Base-by-base conservation (phyloP, 495 filamentous ascomycete species). In the Schizothecium vesticola region DNA sequence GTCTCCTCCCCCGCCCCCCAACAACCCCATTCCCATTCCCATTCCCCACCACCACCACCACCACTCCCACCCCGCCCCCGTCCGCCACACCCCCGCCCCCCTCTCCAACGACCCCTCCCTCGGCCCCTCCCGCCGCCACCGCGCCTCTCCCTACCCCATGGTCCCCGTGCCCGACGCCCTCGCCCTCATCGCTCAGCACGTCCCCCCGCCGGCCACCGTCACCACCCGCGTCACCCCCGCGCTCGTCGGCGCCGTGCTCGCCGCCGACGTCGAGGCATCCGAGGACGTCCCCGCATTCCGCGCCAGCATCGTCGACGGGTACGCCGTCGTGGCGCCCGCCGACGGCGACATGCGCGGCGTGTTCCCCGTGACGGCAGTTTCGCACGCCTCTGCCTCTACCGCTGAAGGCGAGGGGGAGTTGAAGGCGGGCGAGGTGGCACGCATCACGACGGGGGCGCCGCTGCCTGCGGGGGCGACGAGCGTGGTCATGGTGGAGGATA, bases 401-500 rank as follows among this genome's bases (percentile, higher is more conserved):
- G n/a, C n/a, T n/a, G n/a, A n/a, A n/a, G n/a, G n/a, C n/a, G n/a
- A n/a, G n/a, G n/a, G n/a, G n/a, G n/a, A n/a, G n/a, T n/a, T n/a
- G n/a, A n/a, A n/a, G n/a, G 82, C 83, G 57, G 94, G 94, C 0
- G 86, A 93, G 68, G 89, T 97, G 43, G 88, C 96, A 10, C 81
- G 95, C 29, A 97, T 98, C 69, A 98, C 95, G 1, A 99, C 95
- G 0, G 95, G 95, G 0, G 95, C 96, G 5, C 94, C 95, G 13
- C 81, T 99, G 2, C 95, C 96, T 4, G 87, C 88, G 0, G 92
- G 94, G 5, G 92, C 95, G 13, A 97, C 91, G 55, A 88, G 93
- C 3, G 94, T 98, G 19, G 90, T 97, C 23, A 99, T 98, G 96
- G 95, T 98, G 3, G 95, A 99, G 80, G 95, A 98, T 73, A 98